phyloP scores from a whole-genome alignment of 2,329 filamentous ascomycete species.

The Botryotinia convoluta region DNA sequence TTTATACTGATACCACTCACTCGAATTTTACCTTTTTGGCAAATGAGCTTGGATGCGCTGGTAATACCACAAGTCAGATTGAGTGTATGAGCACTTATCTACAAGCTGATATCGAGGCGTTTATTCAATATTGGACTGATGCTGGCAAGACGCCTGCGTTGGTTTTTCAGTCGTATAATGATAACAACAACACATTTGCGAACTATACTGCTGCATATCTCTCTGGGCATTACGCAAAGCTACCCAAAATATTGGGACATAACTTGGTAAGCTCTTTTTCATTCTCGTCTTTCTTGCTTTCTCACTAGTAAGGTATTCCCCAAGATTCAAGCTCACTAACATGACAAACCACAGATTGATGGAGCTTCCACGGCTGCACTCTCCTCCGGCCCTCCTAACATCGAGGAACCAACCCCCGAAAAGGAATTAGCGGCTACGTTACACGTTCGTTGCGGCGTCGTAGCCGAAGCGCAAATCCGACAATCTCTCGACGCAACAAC shows the following conservation, averaged over 20 bases:
- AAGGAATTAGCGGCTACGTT: neutral
- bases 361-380: neutral
- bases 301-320: accelerated
- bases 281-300: neutral
- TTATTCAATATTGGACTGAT: neutral
- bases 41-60: neutral
- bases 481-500: neutral
- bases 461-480: neutral
- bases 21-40: neutral
- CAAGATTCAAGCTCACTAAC: neutral
- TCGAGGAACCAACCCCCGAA: neutral
- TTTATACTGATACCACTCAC: neutral
- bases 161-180: neutral
- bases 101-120: neutral
- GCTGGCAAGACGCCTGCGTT: neutral
- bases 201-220: neutral
- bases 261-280: neutral
- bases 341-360: neutral
- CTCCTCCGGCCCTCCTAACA: neutral
- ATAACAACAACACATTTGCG: neutral
- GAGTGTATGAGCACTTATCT: neutral
- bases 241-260: neutral
- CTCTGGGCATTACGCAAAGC: neutral
- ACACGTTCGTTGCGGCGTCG: neutral
- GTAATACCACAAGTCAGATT: neutral